Base-by-base conservation (phyloP, 352 stramenopile species). In the Pythium phragmitis region DNA sequence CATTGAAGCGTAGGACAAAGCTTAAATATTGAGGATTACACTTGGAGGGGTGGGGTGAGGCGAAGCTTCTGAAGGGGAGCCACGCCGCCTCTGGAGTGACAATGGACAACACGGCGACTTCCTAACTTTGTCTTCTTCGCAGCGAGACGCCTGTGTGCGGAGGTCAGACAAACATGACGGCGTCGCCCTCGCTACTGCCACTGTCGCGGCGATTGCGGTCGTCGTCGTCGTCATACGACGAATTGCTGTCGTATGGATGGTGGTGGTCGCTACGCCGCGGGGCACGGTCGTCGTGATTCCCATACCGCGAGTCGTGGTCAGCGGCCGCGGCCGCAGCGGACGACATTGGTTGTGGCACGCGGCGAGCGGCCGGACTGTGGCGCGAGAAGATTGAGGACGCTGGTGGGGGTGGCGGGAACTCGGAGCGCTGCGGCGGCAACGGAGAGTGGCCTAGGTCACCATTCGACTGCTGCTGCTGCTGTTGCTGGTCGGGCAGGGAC, bases 151-250 rank as follows among this genome's bases (percentile, higher is more conserved):
- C 7, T 17, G 9, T 21, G 4, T 7, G 28, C 6, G 41, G 33
- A 4, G 8, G 49, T 50, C 43, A 69, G 16, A 69, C 63, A 49
- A 69, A 69, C 63, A 69, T 69, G 30, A 69, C 63, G 12, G 55
- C 50, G 21, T 69, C 55, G 43, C 52, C 63, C 36, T 68, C 51
- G 33, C 61, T 68, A 45, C 61, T 68, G n/a, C 56, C 56, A 30
- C 53, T 62, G 49, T 61, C 63, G 14, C 56, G 48, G 37, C 49
- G 41, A 34, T 60, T 37, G 50, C 43, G 58, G 53, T 57, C 28
- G 23, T 69, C 47, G 33, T 69, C 49, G 4, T 65, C 63, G 19
- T 60, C 46, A 39, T 68, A 57, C 17, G 47, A 54, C 23, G 52
- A 56, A 36, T 55, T 48, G 34, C 13, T 45, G 33, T 61, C 45